phyloP scores from a whole-genome alignment of 495 filamentous ascomycete species.

The Hypoxylon fragiforme region DNA sequence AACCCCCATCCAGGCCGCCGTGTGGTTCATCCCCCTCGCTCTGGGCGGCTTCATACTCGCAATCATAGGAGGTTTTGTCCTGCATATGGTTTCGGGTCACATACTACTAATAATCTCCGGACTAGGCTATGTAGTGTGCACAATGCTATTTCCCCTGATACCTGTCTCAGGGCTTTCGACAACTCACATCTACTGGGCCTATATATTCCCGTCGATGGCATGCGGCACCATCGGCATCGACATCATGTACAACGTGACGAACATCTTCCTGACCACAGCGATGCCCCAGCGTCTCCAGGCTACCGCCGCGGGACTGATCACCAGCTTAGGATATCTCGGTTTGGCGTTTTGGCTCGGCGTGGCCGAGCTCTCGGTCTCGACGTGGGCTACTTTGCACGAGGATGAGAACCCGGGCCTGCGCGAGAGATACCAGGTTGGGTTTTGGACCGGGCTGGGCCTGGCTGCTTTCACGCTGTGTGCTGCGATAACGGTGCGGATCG shows the following conservation, averaged over 20 bases:
- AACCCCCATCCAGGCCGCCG: conserved; percentile 69
- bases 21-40: conserved; percentile 79
- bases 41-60: conserved; percentile 74
- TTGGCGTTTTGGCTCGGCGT: conserved; percentile 80
- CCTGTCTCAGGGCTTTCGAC: conserved; percentile 63
- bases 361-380: conserved; percentile 66
- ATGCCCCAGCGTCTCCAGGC: conserved; percentile 72
- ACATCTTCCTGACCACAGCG: conserved; percentile 80
- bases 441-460: conserved; percentile 68
- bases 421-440: conserved; percentile 63
- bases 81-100: conserved; percentile 75
- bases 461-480: conserved; percentile 61
- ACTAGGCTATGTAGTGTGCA: conserved; percentile 64
- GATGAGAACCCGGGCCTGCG: conserved; percentile 48
- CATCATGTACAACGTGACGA: conserved; percentile 80
- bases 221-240: conserved; percentile 81
- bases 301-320: conserved; percentile 67
- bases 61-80: conserved; percentile 70
- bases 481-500: conserved; percentile 65
- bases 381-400: conserved; percentile 43
- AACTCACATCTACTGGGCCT: conserved; percentile 54
- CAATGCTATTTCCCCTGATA: conserved; percentile 72
- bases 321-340: conserved; percentile 69
- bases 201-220: conserved; percentile 81
- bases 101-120: conserved; percentile 70